These are phyloP conservation scores for Komagataella mondaviorum DNA, from an alignment of 805 yeast genomes.

Conservation along the genomic window DNA sequence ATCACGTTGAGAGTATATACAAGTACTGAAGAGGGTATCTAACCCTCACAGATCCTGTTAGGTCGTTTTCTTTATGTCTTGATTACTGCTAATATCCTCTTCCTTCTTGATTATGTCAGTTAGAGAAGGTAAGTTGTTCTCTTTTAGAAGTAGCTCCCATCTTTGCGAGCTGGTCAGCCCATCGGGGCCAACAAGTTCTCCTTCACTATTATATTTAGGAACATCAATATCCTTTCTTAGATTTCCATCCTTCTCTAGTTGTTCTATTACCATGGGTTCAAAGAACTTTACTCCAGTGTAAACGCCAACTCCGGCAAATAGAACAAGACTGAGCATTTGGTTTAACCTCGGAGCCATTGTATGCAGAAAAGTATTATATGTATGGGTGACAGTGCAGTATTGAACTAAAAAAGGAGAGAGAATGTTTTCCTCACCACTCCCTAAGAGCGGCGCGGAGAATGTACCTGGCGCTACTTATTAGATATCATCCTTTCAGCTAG, in stretches of 20 bases:
- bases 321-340: conserved; percentile 5
- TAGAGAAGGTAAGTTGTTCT: neutral
- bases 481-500: neutral
- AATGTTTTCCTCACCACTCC: neutral
- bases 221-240: conserved; percentile 46
- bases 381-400: neutral
- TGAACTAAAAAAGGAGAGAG: neutral
- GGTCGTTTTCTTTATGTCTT: neutral
- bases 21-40: neutral
- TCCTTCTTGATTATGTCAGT: neutral
- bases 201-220: conserved; percentile 37
- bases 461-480: neutral
- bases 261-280: conserved; percentile 55
- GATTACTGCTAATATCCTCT: neutral
- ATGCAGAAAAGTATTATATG: neutral
- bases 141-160: conserved; percentile 9
- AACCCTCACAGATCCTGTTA: neutral
- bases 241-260: conserved; percentile 49
- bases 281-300: conserved; percentile 54
- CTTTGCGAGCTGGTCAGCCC: conserved; percentile 9
- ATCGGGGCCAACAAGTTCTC: conserved; percentile 16
- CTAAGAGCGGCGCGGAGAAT: neutral
- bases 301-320: conserved; percentile 23
- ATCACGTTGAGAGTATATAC: neutral
- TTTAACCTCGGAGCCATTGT: conserved; percentile 1